phyloP scores from a whole-genome alignment of 441 rosid genomes.

The Raphanus hybrid region DNA sequence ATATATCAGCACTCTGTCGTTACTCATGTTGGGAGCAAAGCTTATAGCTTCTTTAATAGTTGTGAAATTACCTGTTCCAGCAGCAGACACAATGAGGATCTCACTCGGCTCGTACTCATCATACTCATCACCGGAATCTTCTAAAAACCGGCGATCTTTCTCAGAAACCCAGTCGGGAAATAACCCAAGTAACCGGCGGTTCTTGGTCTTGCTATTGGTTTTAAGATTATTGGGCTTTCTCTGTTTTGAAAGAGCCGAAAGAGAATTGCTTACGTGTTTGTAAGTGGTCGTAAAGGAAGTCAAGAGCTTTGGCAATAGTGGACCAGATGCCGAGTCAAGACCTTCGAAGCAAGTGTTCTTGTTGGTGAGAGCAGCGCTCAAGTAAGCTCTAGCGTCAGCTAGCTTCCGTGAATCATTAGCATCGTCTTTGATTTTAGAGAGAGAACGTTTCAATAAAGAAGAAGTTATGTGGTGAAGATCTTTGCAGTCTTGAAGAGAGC shows the following conservation, averaged over 20 bases:
- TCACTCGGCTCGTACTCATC: constrained; percentile 59
- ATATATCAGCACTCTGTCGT: constrained; percentile 52
- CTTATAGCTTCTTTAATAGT: constrained; percentile 66
- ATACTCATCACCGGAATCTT: constrained; percentile 45
- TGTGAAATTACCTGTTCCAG: constrained; percentile 76
- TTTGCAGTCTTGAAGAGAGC: constrained; percentile 73
- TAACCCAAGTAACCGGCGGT: constrained; percentile 54
- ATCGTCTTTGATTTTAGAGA: constrained; percentile 48
- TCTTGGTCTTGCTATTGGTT: constrained; percentile 25
- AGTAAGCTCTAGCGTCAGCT: constrained; percentile 65
- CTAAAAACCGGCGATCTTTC: constrained; percentile 60
- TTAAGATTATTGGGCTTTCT: constrained; percentile 11
- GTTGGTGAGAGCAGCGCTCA: constrained; percentile 85
- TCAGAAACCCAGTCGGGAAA: constrained; percentile 63
- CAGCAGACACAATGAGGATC: constrained; percentile 64
- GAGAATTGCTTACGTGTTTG: constrained; percentile 78
- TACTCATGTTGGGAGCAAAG: constrained; percentile 72
- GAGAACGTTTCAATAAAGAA: constrained; percentile 52
- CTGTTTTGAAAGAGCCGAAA: constrained; percentile 59
- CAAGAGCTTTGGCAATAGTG: constrained; percentile 56
- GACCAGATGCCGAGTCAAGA: constrained; percentile 72
- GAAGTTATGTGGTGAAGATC: constrained; percentile 79
- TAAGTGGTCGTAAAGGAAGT: constrained; percentile 55
- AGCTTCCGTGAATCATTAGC: constrained; percentile 45
- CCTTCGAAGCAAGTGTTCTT: constrained; percentile 88